Base-by-base conservation (phyloP, 2,329 filamentous ascomycete genomes). In the Chrysosporium queenslandicum region DNA sequence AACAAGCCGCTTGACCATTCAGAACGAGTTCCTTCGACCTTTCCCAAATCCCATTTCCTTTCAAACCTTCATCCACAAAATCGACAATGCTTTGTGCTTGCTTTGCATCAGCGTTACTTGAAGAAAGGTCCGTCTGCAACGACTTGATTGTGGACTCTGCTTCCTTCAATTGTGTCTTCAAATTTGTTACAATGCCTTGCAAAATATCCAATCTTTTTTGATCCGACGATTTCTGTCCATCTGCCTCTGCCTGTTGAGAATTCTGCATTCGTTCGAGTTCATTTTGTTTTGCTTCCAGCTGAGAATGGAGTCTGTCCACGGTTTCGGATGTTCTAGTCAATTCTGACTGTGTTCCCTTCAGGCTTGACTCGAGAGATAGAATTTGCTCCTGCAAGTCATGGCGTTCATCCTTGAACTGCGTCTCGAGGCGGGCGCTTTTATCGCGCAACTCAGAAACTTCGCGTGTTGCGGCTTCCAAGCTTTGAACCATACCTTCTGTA, bases 391-490 rank as follows among this genome's bases (percentile, higher is more conserved):
- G 61, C 16, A 70, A 66, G 4, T 67, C 59, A 14, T 69, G 64
- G 51, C 72, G 69, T 45, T 74, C 65, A 36, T 63, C 66, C 18
- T 72, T 64, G 25, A 80, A 67, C 56, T 78, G 71, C 2, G 65
- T 56, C 50, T 77, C 70, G 20, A 74, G 70, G 23, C 66, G 74
- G 23, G 77, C 73, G 55, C 76, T 77, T 23, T 66, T 69, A 20
- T 82, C 78, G 34, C 72, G 74, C 56, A 80, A 61, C 9, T 70
- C 71, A 46, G 76, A 75, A 5, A 88, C 70, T 59, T 87, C 82
- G 11, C 78, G 73, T 1, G 82, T 84, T 0, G 82, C 78, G 47
- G 77, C 78, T 63, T 89, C 85, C 1, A 90, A 69, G 53, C 77
- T 86, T 61, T 74, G 67, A 25, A 80, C 78, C 60, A 88, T 76